Conservation (phyloP, 805 yeast species). For the Blastobotrys chiropterorum region DNA sequence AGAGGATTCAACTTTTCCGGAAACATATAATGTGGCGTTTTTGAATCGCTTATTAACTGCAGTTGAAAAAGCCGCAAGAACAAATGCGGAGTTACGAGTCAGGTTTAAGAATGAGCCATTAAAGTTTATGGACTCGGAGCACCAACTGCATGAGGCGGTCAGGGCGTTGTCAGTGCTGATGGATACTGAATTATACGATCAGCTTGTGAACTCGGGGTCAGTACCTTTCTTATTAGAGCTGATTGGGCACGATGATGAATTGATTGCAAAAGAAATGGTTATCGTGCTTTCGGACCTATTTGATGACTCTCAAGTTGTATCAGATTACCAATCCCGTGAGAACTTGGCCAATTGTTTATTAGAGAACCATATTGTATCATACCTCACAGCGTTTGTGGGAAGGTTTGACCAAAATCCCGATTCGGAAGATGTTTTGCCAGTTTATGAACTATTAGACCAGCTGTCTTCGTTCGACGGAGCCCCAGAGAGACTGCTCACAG, state of each 20-base stretch:
- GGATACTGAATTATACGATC: constrained; percentile 7
- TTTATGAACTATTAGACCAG: too few species aligned
- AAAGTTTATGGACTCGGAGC: constrained; percentile 23
- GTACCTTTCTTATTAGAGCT: constrained; percentile 11
- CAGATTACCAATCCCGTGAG: too few species aligned
- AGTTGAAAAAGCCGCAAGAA: constrained; percentile 27
- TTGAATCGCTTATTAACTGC: not conserved
- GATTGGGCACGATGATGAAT: constrained; percentile 19
- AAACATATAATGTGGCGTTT: not conserved
- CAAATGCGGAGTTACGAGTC: constrained; percentile 17
- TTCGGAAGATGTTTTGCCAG: too few species aligned
- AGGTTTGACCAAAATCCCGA: too few species aligned
- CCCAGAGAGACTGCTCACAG: too few species aligned
- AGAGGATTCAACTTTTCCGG: not conserved
- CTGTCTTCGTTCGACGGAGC: too few species aligned
- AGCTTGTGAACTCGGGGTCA: constrained; percentile 9
- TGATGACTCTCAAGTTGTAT: constrained; percentile 8
- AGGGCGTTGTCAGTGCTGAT: constrained; percentile 13
- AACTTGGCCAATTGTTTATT: too few species aligned
- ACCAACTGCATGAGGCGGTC: constrained; percentile 16
- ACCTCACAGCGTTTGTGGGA: too few species aligned
- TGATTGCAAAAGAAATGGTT: constrained; percentile 11
- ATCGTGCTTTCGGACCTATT: constrained; percentile 11
- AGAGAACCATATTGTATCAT: too few species aligned
- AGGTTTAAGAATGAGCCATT: constrained; percentile 19